phyloP scores from a whole-genome alignment of 441 rosid species.

The Adansonia rubrostipa region DNA sequence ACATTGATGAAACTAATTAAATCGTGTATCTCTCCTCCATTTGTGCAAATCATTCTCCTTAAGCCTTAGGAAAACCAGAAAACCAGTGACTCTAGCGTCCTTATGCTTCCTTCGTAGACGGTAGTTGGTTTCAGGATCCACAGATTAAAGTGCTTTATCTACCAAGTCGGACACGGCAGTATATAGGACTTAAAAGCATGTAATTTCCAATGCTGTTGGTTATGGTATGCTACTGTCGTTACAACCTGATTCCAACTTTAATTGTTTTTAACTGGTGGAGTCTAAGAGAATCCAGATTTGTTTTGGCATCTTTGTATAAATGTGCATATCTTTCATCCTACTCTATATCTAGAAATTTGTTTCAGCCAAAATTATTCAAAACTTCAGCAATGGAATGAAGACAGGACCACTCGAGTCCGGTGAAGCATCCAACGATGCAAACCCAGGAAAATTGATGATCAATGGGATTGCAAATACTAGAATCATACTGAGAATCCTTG shows the following conservation, averaged over 20 bases:
- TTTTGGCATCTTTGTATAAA: conserved; percentile 29
- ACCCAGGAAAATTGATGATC: no score
- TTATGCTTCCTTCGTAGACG: background rate
- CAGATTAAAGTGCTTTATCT: background rate
- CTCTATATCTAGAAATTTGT: background rate
- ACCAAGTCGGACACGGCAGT: background rate
- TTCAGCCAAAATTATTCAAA: background rate
- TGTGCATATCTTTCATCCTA: background rate
- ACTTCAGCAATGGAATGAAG: conserved; percentile 38
- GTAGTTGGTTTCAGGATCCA: background rate
- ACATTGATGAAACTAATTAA: conserved; percentile 10
- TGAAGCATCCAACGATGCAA: conserved; percentile 34
- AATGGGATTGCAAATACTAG: no score
- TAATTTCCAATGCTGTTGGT: background rate
- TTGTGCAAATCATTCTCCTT: background rate
- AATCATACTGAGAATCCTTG: conserved; percentile 45
- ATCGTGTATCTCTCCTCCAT: background rate
- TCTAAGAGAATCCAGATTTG: conserved; percentile 33
- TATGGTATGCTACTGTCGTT: background rate
- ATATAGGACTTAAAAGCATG: background rate
- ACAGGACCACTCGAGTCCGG: conserved; percentile 36
- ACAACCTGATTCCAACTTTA: conserved; percentile 42
- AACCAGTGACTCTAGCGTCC: background rate
- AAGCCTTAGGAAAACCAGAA: background rate
- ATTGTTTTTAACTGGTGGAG: conserved; percentile 25